These are phyloP conservation scores for Cymodocea nodosa DNA, from an alignment of 116 monocot species.

Conservation along the genomic window DNA sequence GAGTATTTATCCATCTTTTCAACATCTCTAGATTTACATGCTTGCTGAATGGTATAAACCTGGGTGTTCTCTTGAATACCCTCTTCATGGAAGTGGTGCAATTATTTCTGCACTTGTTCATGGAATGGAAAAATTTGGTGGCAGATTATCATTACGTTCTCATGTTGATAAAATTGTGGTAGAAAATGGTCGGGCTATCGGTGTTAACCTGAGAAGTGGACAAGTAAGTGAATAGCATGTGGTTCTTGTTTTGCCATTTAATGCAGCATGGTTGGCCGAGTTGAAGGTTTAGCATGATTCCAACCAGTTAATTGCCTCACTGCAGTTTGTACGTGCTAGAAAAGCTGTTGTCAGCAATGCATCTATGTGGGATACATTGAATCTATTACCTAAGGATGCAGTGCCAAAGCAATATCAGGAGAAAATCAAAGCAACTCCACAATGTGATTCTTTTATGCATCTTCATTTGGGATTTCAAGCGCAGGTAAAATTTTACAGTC, in stretches of 20 bases:
- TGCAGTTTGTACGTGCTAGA: constrained; percentile 72
- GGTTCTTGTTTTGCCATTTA: background rate
- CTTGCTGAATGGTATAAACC: constrained; percentile 99
- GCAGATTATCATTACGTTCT: constrained; percentile 57
- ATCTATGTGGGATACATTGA: constrained; percentile 92
- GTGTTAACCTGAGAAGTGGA: constrained; percentile 72
- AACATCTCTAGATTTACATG: constrained; percentile 66
- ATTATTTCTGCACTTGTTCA: constrained; percentile 63
- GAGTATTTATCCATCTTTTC: background rate
- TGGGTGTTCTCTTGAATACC: constrained; percentile 85
- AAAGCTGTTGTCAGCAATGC: constrained; percentile 97
- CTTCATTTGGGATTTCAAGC: constrained; percentile 92
- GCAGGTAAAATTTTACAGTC: constrained; percentile 17
- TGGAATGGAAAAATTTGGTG: constrained; percentile 80
- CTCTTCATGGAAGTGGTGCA: constrained; percentile 64
- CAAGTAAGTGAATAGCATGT: constrained; percentile 27
- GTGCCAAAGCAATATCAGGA: constrained; percentile 50
- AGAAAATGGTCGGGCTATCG: constrained; percentile 71
- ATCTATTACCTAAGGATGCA: constrained; percentile 53
- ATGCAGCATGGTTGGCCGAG: too few species aligned
- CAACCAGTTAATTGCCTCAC: background rate
- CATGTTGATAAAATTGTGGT: constrained; percentile 75
- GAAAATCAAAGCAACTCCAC: constrained; percentile 51
- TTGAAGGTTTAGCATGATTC: background rate
- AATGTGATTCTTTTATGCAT: constrained; percentile 97